Evolutionary conservation across 2,329 filamentous ascomycete species (phyloP), one percentile per base, ranked within the genome.

Genomic region (Stemphylium lycopersici): DNA sequence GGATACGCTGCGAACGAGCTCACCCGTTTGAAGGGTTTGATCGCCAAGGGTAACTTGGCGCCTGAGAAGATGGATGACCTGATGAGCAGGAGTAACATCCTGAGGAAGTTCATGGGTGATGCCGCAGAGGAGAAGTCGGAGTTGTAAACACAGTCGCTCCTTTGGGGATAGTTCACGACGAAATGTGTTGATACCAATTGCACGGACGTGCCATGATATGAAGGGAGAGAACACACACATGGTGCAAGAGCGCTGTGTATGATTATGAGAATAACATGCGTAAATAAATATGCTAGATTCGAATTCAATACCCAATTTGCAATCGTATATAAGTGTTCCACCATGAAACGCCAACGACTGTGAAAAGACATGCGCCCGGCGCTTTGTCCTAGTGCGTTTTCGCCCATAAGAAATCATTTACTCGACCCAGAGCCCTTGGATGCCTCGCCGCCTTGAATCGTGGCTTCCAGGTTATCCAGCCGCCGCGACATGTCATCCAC

Each of bases 401-500:
- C 26, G 4, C 16, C 16, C 15, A 2, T 12, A 13, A 1, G 18
- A 36, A n/a, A 24, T 34, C 43, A 71, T 51, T 71, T 71, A 6
- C 59, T 58, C 10, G 69, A 57, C 13, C 61, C 66, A 26, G 61
- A 59, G 1, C 62, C 61, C 52, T 74, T 75, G 11, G 51, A 53
- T 20, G 77, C 61, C 65, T 85, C 72, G 54, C 80, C 83, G 34
- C 84, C 82, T 66, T 85, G 81, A 39, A 96, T 80, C 12, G 88
- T 87, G 20, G 88, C 81, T 74, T 96, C 93, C 10, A 97, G 82
- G 53, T 87, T 91, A 71, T 97, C 93, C 18, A 97, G 79, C 22
- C 93, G 86, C 56, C 89, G 83, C 12, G 90, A 90, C 92, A 97
- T 96, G 60, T 96, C 92, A 70, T 96, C 93, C 90, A 97, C 92